phyloP scores from a whole-genome alignment of 169 alveolate genomes.

The Eimeria praecox region DNA sequence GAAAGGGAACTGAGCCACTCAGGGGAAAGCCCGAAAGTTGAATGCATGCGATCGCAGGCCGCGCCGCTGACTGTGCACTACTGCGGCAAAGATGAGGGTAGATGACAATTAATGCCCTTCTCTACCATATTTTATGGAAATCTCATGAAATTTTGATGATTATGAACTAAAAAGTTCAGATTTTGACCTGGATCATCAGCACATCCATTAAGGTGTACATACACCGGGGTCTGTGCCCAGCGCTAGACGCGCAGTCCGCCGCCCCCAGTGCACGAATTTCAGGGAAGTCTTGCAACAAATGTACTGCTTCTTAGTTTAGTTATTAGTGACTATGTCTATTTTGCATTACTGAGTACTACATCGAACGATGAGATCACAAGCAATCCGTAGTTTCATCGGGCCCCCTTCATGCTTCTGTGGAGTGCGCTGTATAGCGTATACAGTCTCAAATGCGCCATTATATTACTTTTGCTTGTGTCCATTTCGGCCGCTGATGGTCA shows the following conservation, averaged over 20 bases:
- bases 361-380: background rate
- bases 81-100: background rate
- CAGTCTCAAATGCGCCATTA: background rate
- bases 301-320: background rate
- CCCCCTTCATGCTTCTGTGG: background rate
- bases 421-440: background rate
- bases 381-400: background rate
- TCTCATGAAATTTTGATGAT: background rate
- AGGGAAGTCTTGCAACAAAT: background rate
- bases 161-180: background rate
- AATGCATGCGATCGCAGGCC: constrained; percentile 53
- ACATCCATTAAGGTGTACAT: background rate
- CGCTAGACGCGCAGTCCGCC: constrained; percentile 25
- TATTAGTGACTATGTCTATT: background rate
- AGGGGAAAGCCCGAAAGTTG: constrained; percentile 12
- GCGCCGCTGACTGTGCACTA: constrained; percentile 28
- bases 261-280: constrained; percentile 7
- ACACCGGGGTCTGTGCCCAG: background rate
- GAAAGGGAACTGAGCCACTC: background rate
- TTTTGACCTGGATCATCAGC: background rate
- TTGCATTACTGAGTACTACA: background rate
- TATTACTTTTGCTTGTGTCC: background rate
- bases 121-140: background rate
- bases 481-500: background rate
- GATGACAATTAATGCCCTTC: background rate